Evolutionary conservation across 2,329 filamentous ascomycete genomes (phyloP).

Genomic region (Ceratocystis cubensis): DNA sequence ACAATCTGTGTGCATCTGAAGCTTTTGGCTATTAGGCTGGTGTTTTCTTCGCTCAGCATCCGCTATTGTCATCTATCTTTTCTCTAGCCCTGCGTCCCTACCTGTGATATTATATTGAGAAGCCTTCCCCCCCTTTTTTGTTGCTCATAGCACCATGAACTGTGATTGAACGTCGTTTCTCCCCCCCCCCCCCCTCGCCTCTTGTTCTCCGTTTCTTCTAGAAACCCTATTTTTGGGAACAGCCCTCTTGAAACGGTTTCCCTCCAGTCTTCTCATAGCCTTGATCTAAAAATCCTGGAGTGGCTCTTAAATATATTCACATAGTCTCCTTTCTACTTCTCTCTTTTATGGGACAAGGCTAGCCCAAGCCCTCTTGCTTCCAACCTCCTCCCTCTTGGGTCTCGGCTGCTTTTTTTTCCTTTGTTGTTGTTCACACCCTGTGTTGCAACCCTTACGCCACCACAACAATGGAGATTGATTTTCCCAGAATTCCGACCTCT

Average conservation of each 20-base stretch:
- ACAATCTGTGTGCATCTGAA: too few species aligned
- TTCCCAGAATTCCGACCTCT: slow-evolving; percentile 15
- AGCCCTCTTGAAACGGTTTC: slow-evolving; percentile 1
- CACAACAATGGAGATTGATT: slow-evolving; percentile 13
- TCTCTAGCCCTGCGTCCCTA: background rate
- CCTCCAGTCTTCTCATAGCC: background rate
- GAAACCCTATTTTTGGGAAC: background rate
- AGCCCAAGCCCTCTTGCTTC: background rate
- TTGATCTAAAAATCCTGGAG: background rate
- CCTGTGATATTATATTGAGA: background rate
- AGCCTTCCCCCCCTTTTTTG: background rate
- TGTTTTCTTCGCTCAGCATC: background rate
- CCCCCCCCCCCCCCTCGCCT: background rate
- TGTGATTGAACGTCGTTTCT: background rate
- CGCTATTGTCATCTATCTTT: background rate
- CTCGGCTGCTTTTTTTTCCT: background rate
- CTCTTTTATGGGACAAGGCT: slow-evolving; percentile 1
- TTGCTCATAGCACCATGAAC: background rate
- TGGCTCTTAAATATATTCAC: too few species aligned
- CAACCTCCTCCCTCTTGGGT: slow-evolving; percentile 2
- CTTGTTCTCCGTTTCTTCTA: background rate
- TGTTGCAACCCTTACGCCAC: background rate
- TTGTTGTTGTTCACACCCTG: background rate
- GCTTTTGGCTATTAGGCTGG: too few species aligned
- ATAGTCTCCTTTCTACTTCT: too few species aligned